Evolutionary conservation across 2,329 filamentous ascomycete genomes (phyloP), one percentile per base, ranked within the genome.

Genomic region (Fusarium marasasianum): DNA sequence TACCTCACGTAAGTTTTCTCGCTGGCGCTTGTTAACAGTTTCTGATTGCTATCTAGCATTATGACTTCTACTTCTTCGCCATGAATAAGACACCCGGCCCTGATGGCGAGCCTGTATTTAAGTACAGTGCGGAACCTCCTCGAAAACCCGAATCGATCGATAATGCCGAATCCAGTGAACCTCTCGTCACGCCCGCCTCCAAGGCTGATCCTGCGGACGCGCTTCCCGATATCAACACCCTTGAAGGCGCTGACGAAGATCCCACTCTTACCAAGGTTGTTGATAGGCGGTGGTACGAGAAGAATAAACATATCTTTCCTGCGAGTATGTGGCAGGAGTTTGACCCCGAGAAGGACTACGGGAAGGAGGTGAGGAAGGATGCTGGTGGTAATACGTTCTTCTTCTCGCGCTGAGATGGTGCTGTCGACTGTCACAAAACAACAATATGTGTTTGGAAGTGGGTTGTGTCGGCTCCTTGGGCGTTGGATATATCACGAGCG

Each of bases 301-400:
- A 92, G 79, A 98, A 98, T 82, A 99, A 98, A 84, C 96, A 99
- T 82, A 98, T 99, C 66, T 99, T 96, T 81, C 96, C 96, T 1
- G 96, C 96, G 26, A 98, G 94, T 80, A 89, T 96, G 53, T 99
- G 96, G 96, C 94, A 95, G 77, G 93, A 97, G 72, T 99, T 97
- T 81, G 95, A 98, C 75, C 93, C 95, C 1, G 94, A 94, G 70
- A 94, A 93, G 82, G 93, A 98, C 78, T 97, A 97, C 84, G 89
- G 90, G 79, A 88, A 87, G 73, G 91, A 94, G 76, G 89, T 95
- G 44, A 90, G 94, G 77, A 93, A 94, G 79, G 96, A 99, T 83
- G 89, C 89, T 18, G 92, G 94, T 63, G 96, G 96, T 18, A 99
- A 99, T 83, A 91, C 94, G 0, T 98, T 98, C 82, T 99, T 99